Evolutionary conservation across 768 basidiomycete genomes (phyloP).

Genomic region (Rhizopogon sp.): DNA sequence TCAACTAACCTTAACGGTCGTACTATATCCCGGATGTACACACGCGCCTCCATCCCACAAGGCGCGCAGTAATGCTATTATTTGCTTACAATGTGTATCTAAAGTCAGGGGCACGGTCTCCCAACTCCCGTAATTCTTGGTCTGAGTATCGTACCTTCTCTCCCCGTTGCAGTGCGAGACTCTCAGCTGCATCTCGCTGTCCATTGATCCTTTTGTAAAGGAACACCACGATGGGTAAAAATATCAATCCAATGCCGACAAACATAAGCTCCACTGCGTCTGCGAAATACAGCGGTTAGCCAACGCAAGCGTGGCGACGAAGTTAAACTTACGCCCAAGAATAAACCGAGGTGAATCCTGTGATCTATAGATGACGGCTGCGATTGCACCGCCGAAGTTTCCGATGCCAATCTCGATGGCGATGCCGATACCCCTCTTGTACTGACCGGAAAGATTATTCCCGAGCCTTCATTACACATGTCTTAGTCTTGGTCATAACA

Average conservation of each 20-base stretch:
- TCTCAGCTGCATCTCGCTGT: slow-evolving; percentile 35
- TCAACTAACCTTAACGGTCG: no score
- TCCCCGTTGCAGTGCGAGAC: slow-evolving; percentile 11
- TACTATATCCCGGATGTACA: no score
- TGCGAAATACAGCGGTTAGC: slow-evolving; percentile 13
- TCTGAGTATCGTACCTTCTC: slow-evolving; percentile 12
- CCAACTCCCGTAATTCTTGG: slow-evolving; percentile 32
- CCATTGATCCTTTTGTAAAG: slow-evolving; percentile 53
- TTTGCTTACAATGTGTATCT: slow-evolving; percentile 44
- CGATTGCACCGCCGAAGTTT: slow-evolving; percentile 58
- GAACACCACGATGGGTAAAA: slow-evolving; percentile 42
- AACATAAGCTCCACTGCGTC: slow-evolving; percentile 67
- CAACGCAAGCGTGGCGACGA: neutral
- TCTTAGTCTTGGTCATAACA: no score
- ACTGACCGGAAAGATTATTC: slow-evolving; percentile 51
- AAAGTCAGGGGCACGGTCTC: slow-evolving; percentile 62
- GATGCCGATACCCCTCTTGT: slow-evolving; percentile 62
- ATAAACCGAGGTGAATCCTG: slow-evolving; percentile 56
- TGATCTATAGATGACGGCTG: slow-evolving; percentile 54
- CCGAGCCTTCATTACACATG: slow-evolving; percentile 35
- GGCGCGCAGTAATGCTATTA: slow-evolving; percentile 22
- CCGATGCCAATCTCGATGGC: slow-evolving; percentile 62
- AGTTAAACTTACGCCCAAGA: slow-evolving; percentile 45
- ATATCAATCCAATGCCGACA: slow-evolving; percentile 57
- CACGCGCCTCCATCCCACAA: no score